Evolutionary conservation across 208 protist species (phyloP).

Genomic region (Acanthamoeba lenticulata): DNA sequence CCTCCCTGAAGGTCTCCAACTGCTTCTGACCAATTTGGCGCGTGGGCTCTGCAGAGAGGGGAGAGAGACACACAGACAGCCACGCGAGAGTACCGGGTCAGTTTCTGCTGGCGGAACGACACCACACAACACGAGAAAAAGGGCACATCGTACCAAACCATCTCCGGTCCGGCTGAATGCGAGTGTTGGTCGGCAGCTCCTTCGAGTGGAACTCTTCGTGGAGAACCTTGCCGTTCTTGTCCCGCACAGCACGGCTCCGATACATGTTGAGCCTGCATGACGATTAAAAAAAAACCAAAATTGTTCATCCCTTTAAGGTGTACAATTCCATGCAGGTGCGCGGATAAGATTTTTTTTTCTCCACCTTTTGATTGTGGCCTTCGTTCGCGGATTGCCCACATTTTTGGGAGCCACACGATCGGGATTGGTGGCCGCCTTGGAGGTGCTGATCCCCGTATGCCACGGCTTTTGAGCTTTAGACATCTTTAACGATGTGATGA

Average conservation of each 20-base stretch:
- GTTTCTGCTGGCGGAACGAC: not conserved
- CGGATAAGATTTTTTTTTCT: no score
- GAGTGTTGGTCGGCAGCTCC: constrained; percentile 79
- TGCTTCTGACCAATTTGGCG: constrained; percentile 96
- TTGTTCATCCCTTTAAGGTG: no score
- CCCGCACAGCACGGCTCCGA: not conserved
- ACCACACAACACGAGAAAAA: not conserved
- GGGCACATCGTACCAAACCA: constrained; percentile 93
- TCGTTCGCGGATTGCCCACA: constrained; percentile 44
- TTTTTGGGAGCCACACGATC: constrained; percentile 54
- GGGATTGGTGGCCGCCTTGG: constrained; percentile 51
- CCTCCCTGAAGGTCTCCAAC: constrained; percentile 96
- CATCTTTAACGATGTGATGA: not conserved
- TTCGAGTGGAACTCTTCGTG: constrained; percentile 73
- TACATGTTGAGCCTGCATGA: constrained; percentile 45
- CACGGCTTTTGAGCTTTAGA: constrained; percentile 57
- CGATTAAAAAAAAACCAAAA: no score
- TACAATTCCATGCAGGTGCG: no score
- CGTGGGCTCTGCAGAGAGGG: constrained; percentile 91
- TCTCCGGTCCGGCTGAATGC: constrained; percentile 94
- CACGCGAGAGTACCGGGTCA: not conserved
- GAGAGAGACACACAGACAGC: not conserved
- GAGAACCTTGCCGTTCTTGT: constrained; percentile 77
- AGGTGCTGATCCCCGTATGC: constrained; percentile 39
- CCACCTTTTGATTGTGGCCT: constrained; percentile 45